A percentile compares a stretch with the other conserved stretches of the same genome.
Conservation (phyloP, 495 filamentous ascomycete genomes). For the Aspergillus campestris region DNA sequence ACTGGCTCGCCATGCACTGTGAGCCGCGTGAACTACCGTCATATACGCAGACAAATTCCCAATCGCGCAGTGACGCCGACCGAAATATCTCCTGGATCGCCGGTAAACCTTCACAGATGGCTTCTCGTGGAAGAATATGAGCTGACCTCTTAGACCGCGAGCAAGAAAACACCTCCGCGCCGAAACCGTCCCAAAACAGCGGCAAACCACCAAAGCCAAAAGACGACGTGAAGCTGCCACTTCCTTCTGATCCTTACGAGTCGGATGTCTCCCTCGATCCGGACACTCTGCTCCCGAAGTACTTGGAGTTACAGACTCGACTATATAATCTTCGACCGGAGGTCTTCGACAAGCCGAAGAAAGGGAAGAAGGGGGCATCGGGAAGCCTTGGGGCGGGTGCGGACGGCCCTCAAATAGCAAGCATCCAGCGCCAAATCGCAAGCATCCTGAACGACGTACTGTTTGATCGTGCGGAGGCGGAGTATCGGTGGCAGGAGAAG, state of each 20-base stretch:
- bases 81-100: conserved; percentile 35
- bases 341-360: conserved; percentile 37
- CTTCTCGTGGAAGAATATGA: conserved; percentile 6
- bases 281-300: conserved; percentile 67
- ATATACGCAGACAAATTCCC: conserved; percentile 44
- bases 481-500: conserved; percentile 61
- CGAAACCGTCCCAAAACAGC: conserved; percentile 15
- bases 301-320: conserved; percentile 60
- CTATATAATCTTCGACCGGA: conserved; percentile 69
- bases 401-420: conserved; percentile 45
- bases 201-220: conserved; percentile 22
- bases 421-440: conserved; percentile 60
- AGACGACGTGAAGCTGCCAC: conserved; percentile 19
- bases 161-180: conserved; percentile 25
- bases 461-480: conserved; percentile 71
- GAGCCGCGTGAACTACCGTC: conserved; percentile 58
- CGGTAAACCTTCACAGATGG: conserved; percentile 26
- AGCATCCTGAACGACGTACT: conserved; percentile 77
- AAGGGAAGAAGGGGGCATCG: conserved; percentile 29
- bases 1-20: conserved; percentile 75
- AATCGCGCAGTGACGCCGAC: conserved; percentile 28
- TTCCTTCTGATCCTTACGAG: conserved; percentile 25
- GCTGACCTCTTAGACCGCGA: conserved; percentile 31
- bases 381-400: conserved; percentile 15
- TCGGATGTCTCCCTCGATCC: conserved; percentile 52